phyloP scores from a whole-genome alignment of 2,329 filamentous ascomycete genomes.

The Phyllosticta paracitricarpa region DNA sequence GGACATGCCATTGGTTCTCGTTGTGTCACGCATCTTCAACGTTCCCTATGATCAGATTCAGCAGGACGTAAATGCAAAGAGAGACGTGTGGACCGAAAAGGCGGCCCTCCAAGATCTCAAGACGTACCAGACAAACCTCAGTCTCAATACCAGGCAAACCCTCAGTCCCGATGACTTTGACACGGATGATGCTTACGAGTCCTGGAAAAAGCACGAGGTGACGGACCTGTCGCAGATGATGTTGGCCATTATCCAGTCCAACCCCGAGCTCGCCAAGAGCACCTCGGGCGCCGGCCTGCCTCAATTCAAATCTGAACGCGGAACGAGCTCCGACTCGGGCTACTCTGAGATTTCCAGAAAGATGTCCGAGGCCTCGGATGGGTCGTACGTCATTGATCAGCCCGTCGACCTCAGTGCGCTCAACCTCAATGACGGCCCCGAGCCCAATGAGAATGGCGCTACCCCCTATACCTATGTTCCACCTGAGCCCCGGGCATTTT shows the following conservation, averaged over 20 bases:
- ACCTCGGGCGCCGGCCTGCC: slow-evolving; percentile 52
- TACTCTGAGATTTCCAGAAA: slow-evolving; percentile 39
- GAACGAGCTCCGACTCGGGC: slow-evolving; percentile 27
- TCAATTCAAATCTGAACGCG: slow-evolving; percentile 39
- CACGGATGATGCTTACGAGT: slow-evolving; percentile 72
- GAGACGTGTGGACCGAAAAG: slow-evolving; percentile 78
- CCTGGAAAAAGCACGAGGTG: slow-evolving; percentile 84
- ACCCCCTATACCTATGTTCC: slow-evolving; percentile 83
- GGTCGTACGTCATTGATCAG: slow-evolving; percentile 53
- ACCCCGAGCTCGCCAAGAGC: slow-evolving; percentile 73
- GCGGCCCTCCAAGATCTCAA: slow-evolving; percentile 87
- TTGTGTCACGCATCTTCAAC: slow-evolving; percentile 78
- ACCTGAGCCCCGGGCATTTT: slow-evolving; percentile 69
- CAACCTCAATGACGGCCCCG: slow-evolving; percentile 40
- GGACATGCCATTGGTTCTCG: slow-evolving; percentile 89
- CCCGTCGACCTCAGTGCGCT: slow-evolving; percentile 58
- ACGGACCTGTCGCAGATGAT: slow-evolving; percentile 89
- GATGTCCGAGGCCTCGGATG: slow-evolving; percentile 35
- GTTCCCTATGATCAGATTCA: slow-evolving; percentile 72
- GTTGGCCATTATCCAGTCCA: slow-evolving; percentile 76
- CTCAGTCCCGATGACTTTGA: slow-evolving; percentile 82
- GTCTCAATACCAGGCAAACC: slow-evolving; percentile 65
- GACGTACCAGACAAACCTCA: slow-evolving; percentile 81
- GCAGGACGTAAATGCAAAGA: slow-evolving; percentile 74
- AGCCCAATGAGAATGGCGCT: slow-evolving; percentile 37